These are phyloP conservation scores for Pholiota adiposa DNA, from an alignment of 1,284 basidiomycete genomes.

Conservation along the genomic window DNA sequence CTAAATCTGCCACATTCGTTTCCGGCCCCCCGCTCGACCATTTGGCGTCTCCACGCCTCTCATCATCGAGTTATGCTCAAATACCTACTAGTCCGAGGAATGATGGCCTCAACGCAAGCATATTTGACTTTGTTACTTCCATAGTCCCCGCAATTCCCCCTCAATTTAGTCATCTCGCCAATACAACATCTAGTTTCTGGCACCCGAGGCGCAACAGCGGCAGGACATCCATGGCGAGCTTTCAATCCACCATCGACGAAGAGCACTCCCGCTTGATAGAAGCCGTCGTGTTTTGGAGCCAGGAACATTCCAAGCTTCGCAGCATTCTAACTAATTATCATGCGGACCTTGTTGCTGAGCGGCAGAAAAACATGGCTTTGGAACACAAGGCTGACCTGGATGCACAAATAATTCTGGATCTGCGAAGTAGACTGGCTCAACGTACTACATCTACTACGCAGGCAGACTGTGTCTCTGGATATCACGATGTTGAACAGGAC, in stretches of 20 bases:
- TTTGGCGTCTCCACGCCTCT: conserved; percentile 14
- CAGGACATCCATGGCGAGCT: conserved; percentile 11
- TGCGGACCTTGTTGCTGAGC: conserved; percentile 21
- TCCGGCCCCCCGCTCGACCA: conserved; percentile 19
- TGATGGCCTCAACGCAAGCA: neutral
- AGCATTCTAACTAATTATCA: conserved; percentile 19
- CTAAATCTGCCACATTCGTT: conserved; percentile 39
- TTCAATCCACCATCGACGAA: conserved; percentile 13
- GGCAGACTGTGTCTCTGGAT: neutral
- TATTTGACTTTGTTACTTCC: conserved; percentile 22
- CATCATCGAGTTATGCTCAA: conserved; percentile 9
- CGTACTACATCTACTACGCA: conserved; percentile 9
- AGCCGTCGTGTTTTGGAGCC: conserved; percentile 22
- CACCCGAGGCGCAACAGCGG: conserved; percentile 13
- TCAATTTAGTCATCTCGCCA: conserved; percentile 20
- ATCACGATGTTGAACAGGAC: neutral
- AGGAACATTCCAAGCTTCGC: conserved; percentile 23
- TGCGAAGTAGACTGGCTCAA: conserved; percentile 19
- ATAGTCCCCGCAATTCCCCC: conserved; percentile 13
- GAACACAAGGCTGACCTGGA: conserved; percentile 17
- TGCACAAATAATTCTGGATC: conserved; percentile 12
- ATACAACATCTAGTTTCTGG: conserved; percentile 14
- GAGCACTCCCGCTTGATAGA: conserved; percentile 21
- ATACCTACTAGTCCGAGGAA: neutral
- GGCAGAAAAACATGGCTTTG: conserved; percentile 17